Conservation (phyloP, 2,329 filamentous ascomycete species). For the Achaetomium macrosporum region DNA sequence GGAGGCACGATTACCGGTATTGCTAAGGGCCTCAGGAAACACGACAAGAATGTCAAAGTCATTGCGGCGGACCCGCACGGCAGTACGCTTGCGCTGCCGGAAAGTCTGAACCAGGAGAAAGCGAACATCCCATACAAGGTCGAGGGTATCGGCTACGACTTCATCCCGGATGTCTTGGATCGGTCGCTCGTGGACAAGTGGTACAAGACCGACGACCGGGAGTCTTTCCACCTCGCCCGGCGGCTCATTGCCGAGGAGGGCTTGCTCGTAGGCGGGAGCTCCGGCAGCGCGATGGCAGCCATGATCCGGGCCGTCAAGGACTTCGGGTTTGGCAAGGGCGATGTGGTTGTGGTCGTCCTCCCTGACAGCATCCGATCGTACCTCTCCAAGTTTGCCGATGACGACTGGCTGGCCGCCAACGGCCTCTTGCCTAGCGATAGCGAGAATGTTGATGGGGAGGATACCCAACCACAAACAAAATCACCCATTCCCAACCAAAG, state of each 20-base stretch:
- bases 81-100: conserved; percentile 81
- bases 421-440: conserved; percentile 67
- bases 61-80: conserved; percentile 90
- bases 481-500: conserved; percentile 27
- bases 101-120: conserved; percentile 70
- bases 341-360: conserved; percentile 83
- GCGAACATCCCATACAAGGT: conserved; percentile 90
- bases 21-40: conserved; percentile 77
- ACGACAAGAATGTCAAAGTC: conserved; percentile 78
- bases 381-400: conserved; percentile 95
- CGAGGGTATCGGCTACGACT: conserved; percentile 97
- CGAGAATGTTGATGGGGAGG: conserved; percentile 36
- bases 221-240: conserved; percentile 86
- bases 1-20: conserved; percentile 93
- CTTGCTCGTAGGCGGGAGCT: conserved; percentile 86
- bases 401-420: conserved; percentile 98
- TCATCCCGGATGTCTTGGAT: conserved; percentile 89
- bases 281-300: conserved; percentile 66
- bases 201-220: conserved; percentile 96
- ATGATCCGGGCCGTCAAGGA: conserved; percentile 33
- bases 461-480: conserved; percentile 38
- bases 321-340: conserved; percentile 54
- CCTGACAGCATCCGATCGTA: conserved; percentile 98
- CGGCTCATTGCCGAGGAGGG: conserved; percentile 91
- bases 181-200: conserved; percentile 77